These are phyloP conservation scores for Cladosporium sp. DNA, from an alignment of 2,329 filamentous ascomycete species.

Conservation along the genomic window DNA sequence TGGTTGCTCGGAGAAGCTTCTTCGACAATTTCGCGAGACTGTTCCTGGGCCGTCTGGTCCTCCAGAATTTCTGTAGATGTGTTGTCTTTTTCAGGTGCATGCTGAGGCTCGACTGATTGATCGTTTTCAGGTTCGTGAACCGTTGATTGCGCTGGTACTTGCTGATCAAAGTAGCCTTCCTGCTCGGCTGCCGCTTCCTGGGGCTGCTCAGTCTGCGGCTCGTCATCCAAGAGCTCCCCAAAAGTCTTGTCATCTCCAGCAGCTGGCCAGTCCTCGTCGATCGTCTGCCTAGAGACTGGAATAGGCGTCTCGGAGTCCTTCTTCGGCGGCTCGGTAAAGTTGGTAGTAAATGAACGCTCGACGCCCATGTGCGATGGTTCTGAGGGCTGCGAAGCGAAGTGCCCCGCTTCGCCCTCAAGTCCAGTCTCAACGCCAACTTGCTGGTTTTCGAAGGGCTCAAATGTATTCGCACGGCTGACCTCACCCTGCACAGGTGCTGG, in stretches of 20 bases:
- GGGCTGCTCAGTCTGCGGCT: neutral
- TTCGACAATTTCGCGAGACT: neutral
- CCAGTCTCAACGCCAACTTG: neutral
- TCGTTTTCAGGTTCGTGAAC: neutral
- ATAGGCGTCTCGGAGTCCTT: conserved; percentile 7
- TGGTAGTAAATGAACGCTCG: conserved; percentile 30
- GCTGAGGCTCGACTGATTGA: neutral
- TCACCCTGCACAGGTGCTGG: conserved; percentile 24
- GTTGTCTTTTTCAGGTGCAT: neutral
- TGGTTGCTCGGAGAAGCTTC: neutral
- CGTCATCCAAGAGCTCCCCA: conserved; percentile 25
- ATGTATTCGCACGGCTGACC: conserved; percentile 16
- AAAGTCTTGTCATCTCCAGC: conserved; percentile 30
- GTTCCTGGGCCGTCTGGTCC: conserved; percentile 13
- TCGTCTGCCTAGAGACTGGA: neutral
- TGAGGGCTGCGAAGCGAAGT: conserved; percentile 4
- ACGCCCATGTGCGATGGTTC: conserved; percentile 7
- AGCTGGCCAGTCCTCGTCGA: conserved; percentile 24
- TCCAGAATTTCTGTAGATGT: conserved; percentile 17
- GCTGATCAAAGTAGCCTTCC: too few relatives aligned
- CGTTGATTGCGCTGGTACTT: neutral
- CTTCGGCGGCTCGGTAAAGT: conserved; percentile 27
- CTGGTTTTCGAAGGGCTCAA: conserved; percentile 1
- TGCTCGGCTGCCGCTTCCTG: neutral
- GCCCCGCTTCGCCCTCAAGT: neutral